These are phyloP conservation scores for Volvox reticuliferus DNA, from an alignment of 139 green algal genomes.

Conservation along the genomic window DNA sequence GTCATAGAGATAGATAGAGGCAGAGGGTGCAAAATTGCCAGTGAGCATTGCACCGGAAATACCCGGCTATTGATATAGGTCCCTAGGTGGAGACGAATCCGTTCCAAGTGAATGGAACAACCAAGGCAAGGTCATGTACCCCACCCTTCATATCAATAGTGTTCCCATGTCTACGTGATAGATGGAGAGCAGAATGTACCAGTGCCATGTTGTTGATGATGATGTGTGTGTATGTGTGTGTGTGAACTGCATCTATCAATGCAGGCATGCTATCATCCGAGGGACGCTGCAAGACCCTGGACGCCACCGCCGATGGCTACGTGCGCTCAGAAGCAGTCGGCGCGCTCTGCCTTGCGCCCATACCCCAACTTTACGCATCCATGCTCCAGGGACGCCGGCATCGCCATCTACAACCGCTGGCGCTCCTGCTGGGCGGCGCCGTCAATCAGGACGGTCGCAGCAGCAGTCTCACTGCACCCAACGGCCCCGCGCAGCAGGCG, in stretches of 20 bases:
- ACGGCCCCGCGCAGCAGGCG: constrained; percentile 86
- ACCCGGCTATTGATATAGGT: no score
- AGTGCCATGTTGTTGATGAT: no score
- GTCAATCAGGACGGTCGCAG: constrained; percentile 91
- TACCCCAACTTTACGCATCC: background rate
- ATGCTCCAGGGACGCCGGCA: background rate
- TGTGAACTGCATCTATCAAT: background rate
- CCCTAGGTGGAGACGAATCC: no score
- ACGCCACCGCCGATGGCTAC: constrained; percentile 84
- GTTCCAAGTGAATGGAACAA: no score
- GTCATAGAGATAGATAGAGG: no score
- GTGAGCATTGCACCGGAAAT: no score
- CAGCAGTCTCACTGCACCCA: constrained; percentile 90
- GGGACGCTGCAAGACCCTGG: constrained; percentile 87
- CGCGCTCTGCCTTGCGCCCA: constrained; percentile 34
- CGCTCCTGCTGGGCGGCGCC: constrained; percentile 50
- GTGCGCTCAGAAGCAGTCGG: constrained; percentile 79
- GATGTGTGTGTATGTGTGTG: no score
- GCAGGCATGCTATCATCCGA: constrained; percentile 76
- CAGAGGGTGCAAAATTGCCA: no score
- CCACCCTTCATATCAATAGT: no score
- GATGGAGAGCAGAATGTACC: no score
- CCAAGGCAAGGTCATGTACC: no score
- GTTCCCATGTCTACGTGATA: no score
- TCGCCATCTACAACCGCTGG: constrained; percentile 11